phyloP scores from a whole-genome alignment of 177 flowering plant genomes.

The Vitis hybrid region DNA sequence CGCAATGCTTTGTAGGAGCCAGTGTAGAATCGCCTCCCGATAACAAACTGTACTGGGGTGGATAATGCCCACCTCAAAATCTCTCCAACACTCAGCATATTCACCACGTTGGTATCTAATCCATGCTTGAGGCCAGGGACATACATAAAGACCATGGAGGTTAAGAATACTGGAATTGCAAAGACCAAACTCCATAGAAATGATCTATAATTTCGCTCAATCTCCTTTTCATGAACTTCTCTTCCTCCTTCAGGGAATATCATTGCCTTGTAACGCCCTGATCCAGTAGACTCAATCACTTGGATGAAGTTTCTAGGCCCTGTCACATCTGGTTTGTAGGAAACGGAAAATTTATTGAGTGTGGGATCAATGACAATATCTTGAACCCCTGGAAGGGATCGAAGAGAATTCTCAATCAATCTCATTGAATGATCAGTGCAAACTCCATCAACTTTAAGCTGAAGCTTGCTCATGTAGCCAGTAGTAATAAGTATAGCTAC shows the following conservation, averaged over 20 bases:
- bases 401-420: conserved; percentile 53
- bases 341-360: conserved; percentile 46
- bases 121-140: conserved; percentile 54
- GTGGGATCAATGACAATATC: conserved; percentile 36
- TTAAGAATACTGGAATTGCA: conserved; percentile 69
- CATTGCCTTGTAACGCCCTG: conserved; percentile 52
- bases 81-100: conserved; percentile 69
- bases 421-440: conserved; percentile 37
- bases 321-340: conserved; percentile 65
- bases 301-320: conserved; percentile 75
- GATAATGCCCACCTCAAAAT: conserved; percentile 69
- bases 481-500: conserved; percentile 62
- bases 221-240: conserved; percentile 39
- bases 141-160: conserved; percentile 83
- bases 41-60: conserved; percentile 87
- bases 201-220: conserved; percentile 45
- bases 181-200: conserved; percentile 83
- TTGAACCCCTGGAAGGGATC: conserved; percentile 66
- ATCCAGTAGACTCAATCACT: conserved; percentile 58
- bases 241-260: conserved; percentile 53
- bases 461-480: conserved; percentile 62
- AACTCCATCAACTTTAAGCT: conserved; percentile 63
- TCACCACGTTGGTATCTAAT: conserved; percentile 57
- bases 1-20: conserved; percentile 79
- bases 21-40: conserved; percentile 72